phyloP scores from a whole-genome alignment of 345 rosid species.

The Crucihimalaya himalaica region DNA sequence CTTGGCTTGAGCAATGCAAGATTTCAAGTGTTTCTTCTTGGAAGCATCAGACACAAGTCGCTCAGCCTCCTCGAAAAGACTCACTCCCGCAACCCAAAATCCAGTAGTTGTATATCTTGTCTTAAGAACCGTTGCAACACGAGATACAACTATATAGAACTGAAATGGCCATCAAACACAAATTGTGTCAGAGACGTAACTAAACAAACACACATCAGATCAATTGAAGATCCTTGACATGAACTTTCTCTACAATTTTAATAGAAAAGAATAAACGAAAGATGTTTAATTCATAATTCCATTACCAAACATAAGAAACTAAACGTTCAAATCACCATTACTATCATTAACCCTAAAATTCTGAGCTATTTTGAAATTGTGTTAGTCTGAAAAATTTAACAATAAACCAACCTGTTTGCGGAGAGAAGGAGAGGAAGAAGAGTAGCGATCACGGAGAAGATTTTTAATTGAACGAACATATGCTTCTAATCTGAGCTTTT shows the following conservation, averaged over 20 bases:
- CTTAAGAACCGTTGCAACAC: slow-evolving; percentile 79
- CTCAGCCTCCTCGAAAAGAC: slow-evolving; percentile 67
- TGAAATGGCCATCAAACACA: slow-evolving; percentile 32
- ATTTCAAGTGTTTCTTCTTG: slow-evolving; percentile 68
- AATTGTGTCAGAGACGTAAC: too few relatives aligned
- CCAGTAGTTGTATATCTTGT: slow-evolving; percentile 85
- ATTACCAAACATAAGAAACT: neutral
- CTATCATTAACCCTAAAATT: neutral
- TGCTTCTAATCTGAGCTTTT: slow-evolving; percentile 78
- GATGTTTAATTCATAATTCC: neutral
- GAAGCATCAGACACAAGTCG: slow-evolving; percentile 53
- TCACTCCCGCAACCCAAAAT: slow-evolving; percentile 80
- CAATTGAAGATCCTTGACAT: neutral
- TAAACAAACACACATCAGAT: slow-evolving; percentile 8
- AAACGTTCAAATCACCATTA: neutral
- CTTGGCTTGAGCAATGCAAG: too few relatives aligned
- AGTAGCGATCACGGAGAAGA: slow-evolving; percentile 52
- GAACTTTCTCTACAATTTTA: neutral
- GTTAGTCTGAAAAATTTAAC: neutral
- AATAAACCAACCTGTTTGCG: too few relatives aligned
- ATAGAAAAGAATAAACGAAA: neutral
- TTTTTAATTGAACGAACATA: slow-evolving; percentile 64
- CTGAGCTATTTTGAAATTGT: neutral
- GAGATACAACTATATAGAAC: slow-evolving; percentile 76
- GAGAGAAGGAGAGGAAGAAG: slow-evolving; percentile 65